These are phyloP conservation scores for Karstenula rhodostoma DNA, from an alignment of 2,329 filamentous ascomycete species.

Conservation along the genomic window DNA sequence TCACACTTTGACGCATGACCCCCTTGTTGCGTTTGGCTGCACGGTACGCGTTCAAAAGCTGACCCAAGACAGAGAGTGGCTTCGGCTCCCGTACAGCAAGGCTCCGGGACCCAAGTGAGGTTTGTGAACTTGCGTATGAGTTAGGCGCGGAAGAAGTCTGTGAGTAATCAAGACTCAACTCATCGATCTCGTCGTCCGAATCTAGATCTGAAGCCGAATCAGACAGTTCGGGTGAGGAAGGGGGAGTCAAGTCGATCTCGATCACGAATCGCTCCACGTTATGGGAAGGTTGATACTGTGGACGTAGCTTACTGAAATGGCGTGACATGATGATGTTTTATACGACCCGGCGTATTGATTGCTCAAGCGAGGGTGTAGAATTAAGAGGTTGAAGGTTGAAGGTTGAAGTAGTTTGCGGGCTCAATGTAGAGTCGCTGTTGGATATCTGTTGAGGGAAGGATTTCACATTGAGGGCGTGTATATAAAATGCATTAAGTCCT, in stretches of 20 bases:
- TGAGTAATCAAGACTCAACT: neutral
- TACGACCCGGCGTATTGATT: too few species aligned
- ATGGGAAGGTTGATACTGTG: neutral
- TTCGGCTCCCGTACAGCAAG: neutral
- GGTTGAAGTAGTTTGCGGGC: neutral
- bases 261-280: slow-evolving; percentile 1
- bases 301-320: neutral
- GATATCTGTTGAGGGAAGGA: neutral
- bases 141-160: neutral
- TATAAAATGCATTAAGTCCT: neutral
- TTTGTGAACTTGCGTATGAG: neutral
- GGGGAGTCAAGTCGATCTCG: slow-evolving; percentile 1
- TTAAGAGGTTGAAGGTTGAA: neutral
- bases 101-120: neutral
- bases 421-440: too few species aligned
- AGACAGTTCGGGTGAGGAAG: slow-evolving; percentile 3
- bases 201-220: slow-evolving; percentile 3
- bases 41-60: neutral
- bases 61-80: neutral
- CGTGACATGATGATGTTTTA: neutral
- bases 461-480: neutral
- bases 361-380: too few species aligned
- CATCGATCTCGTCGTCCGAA: neutral
- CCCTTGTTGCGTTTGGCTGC: neutral
- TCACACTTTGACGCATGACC: neutral